Evolutionary conservation across 2,329 filamentous ascomycete genomes (phyloP), one percentile per base, ranked within the genome.

Genomic region (Chalaropsis thielavioides): DNA sequence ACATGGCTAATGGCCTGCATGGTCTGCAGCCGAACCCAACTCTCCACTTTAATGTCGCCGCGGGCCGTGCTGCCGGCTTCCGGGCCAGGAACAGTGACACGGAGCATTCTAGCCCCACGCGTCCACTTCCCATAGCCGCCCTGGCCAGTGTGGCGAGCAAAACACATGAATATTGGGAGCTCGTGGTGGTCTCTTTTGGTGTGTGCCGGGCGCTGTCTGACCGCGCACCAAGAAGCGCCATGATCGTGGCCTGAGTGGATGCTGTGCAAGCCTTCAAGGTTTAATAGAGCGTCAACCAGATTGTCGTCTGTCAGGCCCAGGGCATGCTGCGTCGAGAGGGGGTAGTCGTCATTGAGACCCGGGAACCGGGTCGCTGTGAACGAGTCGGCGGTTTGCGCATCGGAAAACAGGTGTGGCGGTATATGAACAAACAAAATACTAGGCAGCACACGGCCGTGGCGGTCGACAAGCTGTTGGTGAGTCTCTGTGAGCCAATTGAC

Each of bases 91-190:
- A 63, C 40, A 19, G 46, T 49, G 1, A 67, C 19, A 24, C 56
- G 69, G 13, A 87, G 73, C 69, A 86, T 81, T 0, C 84, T 76
- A 3, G 79, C 78, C 1, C 86, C 86, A 0, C 86, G 80, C 10
- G 80, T 79, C 81, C 82, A 87, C 58, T 77, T 76, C 0, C 85
- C 83, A 69, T 89, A 89, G 0, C 87, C 86, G 0, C 86, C 87
- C 64, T 89, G 89, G 0, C 87, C 86, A 0, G 83, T 80, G 69
- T 86, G 85, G 68, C 87, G 82, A 4, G 84, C 83, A 70, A 86
- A 88, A 69, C 79, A 81, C 10, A 81, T 69, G 58, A 68, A 68
- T n/a, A 38, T 41, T 11, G 65, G 63, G 10, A 78, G 63, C 15
- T 78, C 75, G n/a, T 77, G 69, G 1, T 78, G 78, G 65, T 76